Conservation (phyloP, 2,329 filamentous ascomycete genomes). For the Ramularia endophylla region DNA sequence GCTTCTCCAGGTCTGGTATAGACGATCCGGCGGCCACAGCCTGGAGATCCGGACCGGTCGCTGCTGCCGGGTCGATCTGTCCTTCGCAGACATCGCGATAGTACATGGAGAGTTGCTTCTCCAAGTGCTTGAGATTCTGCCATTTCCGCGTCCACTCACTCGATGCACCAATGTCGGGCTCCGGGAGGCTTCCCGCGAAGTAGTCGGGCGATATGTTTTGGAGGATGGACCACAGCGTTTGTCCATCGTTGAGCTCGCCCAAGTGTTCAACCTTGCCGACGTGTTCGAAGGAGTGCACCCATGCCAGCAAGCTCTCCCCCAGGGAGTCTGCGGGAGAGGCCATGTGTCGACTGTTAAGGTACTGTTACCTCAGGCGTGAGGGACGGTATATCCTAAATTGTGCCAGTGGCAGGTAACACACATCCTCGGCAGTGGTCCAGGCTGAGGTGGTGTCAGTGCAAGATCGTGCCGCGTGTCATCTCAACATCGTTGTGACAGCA, state of each 20-base stretch:
- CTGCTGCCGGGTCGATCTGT: conserved; percentile 29
- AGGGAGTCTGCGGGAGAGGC: conserved; percentile 21
- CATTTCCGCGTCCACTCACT: conserved; percentile 48
- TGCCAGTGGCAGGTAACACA: too few relatives aligned
- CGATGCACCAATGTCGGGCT: conserved; percentile 36
- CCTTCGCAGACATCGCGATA: conserved; percentile 41
- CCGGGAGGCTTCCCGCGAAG: conserved; percentile 44
- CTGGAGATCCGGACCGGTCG: conserved; percentile 46
- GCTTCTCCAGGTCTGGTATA: conserved; percentile 31
- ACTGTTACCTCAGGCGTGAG: too few relatives aligned
- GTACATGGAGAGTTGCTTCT: conserved; percentile 44
- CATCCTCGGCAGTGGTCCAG: too few relatives aligned
- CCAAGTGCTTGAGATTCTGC: conserved; percentile 49
- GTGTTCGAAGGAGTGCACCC: conserved; percentile 42
- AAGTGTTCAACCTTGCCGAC: conserved; percentile 33
- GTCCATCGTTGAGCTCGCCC: conserved; percentile 43
- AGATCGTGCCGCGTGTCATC: too few relatives aligned
- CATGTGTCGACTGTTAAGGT: conserved; percentile 11
- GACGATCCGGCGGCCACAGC: conserved; percentile 43
- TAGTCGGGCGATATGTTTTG: conserved; percentile 43
- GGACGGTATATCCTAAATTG: too few relatives aligned
- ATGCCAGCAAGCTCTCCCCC: conserved; percentile 26
- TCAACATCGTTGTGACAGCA: too few relatives aligned
- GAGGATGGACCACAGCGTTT: conserved; percentile 44
- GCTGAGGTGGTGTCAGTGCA: too few relatives aligned